Conservation (phyloP, 139 green algal species). For the Micractinium sp. region DNA sequence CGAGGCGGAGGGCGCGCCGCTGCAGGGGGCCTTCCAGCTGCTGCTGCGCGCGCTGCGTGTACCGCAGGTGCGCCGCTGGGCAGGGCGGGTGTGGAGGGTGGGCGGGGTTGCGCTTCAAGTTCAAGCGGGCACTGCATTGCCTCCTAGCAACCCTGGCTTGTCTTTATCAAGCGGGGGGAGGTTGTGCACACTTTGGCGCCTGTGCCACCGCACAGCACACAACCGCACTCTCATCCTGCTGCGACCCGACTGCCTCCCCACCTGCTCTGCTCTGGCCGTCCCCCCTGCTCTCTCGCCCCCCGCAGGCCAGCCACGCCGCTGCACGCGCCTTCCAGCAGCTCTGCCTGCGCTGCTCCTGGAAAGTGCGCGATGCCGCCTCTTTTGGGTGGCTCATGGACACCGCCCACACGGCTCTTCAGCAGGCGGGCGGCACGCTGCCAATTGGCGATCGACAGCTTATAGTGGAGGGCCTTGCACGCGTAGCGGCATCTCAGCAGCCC, state of each 20-base stretch:
- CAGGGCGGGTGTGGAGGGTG: not conserved
- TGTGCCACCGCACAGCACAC: not conserved
- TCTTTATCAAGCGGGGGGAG: not conserved
- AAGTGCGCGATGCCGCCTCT: slow-evolving; percentile 7
- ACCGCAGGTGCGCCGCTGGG: not conserved
- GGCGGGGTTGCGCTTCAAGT: not conserved
- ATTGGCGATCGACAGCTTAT: slow-evolving; percentile 55
- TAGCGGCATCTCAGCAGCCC: slow-evolving; percentile 47
- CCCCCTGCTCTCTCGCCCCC: not conserved
- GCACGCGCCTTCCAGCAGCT: slow-evolving; percentile 60
- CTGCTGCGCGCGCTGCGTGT: slow-evolving; percentile 17
- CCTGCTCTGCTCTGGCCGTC: not conserved
- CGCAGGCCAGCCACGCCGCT: slow-evolving; percentile 24
- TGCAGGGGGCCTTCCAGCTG: slow-evolving; percentile 34
- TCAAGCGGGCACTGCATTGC: too few species aligned
- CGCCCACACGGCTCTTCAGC: slow-evolving; percentile 42
- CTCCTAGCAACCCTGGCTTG: not conserved
- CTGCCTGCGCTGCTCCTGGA: slow-evolving; percentile 58
- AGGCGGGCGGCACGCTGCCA: slow-evolving; percentile 18
- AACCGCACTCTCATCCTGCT: too few species aligned
- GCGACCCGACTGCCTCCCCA: too few species aligned
- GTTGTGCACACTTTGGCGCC: not conserved
- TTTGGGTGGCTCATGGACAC: slow-evolving; percentile 31
- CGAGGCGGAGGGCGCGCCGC: not conserved
- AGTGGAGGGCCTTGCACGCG: slow-evolving; percentile 67